Evolutionary conservation across 176 grass and related monocot species (phyloP), one percentile per base, ranked within the genome.

Genomic region (Panicum miliaceum): DNA sequence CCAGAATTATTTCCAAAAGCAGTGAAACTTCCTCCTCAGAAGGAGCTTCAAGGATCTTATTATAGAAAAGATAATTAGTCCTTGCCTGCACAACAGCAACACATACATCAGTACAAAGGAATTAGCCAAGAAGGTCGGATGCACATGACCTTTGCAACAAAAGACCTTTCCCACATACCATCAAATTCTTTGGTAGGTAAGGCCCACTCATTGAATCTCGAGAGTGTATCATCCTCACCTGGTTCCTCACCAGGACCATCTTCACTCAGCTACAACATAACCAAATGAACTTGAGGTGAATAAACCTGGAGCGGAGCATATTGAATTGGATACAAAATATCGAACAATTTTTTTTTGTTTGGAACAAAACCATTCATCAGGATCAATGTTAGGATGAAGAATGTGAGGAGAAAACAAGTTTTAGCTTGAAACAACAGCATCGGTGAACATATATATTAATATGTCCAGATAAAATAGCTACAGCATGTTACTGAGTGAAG

Each of bases 151-250:
- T 32, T 32, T 32, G 29, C 29, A 32, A 32, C 29, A 32, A 32
- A 32, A 32, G 29, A 32, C 29, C 29, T 1, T 32, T 32, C 2
- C 29, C 29, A 32, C 1, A 2, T 32, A 32, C 96, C 96, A 66
- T 99, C 96, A 88, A 92, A 99, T 96, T 99, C 96, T 89, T 86
- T 96, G 64, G 96, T 90, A 25, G 96, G 96, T 63, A 99, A 71
- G 73, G 88, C 64, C 96, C 96, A 96, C 53, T 99, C 96, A 37
- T 94, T 92, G 86, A 99, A 99, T 84, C 86, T 99, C 71, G 96
- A 94, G 57, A 96, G 96, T 54, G 90, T 86, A 80, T 94, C 93
- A 68, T 92, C 96, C 86, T 92, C 93, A 86, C 93, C 87, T 27
- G 86, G 93, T 53, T 99, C 96, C 87, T 96, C 96, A 71, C 96